These are phyloP conservation scores for Termitomyces sp. DNA, from an alignment of 768 basidiomycete genomes.

Conservation along the genomic window DNA sequence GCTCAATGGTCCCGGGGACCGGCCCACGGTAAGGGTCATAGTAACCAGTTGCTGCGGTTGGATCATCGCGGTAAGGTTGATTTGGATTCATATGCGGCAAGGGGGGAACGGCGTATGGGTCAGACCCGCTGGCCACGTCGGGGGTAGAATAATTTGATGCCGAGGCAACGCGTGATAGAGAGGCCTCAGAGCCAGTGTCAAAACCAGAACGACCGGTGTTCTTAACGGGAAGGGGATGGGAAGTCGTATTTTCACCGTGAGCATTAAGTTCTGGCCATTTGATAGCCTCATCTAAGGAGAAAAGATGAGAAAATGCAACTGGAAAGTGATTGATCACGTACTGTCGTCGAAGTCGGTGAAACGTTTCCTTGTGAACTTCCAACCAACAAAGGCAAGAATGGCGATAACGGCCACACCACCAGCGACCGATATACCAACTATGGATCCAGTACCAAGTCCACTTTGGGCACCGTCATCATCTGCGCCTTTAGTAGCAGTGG, in stretches of 20 bases:
- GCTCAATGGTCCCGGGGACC: conserved; percentile 58
- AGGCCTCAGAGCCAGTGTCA: conserved; percentile 58
- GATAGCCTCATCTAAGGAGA: conserved; percentile 64
- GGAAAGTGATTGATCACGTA: conserved; percentile 31
- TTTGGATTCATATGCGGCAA: conserved; percentile 77
- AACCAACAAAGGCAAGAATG: conserved; percentile 70
- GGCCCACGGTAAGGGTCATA: conserved; percentile 83
- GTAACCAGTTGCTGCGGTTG: conserved; percentile 40
- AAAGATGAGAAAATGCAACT: conserved; percentile 5
- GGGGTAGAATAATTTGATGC: conserved; percentile 40
- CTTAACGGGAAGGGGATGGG: conserved; percentile 62
- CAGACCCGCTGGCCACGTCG: conserved; percentile 40
- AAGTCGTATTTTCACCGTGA: conserved; percentile 43
- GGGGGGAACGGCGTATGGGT: conserved; percentile 82
- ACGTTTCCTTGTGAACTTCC: conserved; percentile 84
- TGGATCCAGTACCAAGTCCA: conserved; percentile 64
- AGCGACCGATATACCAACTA: conserved; percentile 76
- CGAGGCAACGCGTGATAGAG: conserved; percentile 49
- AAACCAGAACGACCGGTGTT: conserved; percentile 71
- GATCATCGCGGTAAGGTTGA: conserved; percentile 74
- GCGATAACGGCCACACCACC: conserved; percentile 73
- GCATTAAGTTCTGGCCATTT: conserved; percentile 88
- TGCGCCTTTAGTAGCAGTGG: conserved; percentile 22
- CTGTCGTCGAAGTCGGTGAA: conserved; percentile 74
- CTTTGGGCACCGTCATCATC: conserved; percentile 15